Evolutionary conservation across 257 asterid species (phyloP).

Genomic region (Solanum rostratum): DNA sequence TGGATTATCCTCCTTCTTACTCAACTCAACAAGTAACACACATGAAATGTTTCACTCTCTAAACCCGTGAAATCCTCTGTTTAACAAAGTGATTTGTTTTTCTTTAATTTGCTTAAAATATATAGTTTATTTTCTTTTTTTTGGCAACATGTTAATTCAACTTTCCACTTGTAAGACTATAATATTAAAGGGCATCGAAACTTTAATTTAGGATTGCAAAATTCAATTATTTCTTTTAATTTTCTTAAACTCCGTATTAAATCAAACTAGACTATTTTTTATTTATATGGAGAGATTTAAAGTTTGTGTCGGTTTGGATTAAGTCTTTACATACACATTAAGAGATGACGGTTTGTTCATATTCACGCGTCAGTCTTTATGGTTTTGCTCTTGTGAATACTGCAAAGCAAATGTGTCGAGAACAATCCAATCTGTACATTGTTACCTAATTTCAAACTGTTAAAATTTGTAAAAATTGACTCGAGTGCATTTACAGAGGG

Average conservation of each 20-base stretch:
- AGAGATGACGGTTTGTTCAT: neutral
- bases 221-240: too few species aligned
- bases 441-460: neutral
- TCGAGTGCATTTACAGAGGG: neutral
- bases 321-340: neutral
- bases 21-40: neutral
- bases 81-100: too few species aligned
- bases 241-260: too few species aligned
- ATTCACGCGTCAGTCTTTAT: neutral
- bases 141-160: too few species aligned
- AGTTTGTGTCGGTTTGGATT: neutral
- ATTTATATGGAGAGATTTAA: too few species aligned
- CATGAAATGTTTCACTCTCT: neutral
- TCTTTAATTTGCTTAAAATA: too few species aligned
- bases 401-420: neutral
- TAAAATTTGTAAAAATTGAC: neutral
- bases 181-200: too few species aligned
- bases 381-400: neutral
- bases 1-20: neutral
- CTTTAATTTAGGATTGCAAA: too few species aligned
- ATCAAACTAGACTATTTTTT: too few species aligned
- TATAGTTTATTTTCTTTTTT: too few species aligned
- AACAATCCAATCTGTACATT: neutral
- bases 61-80: neutral
- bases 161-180: too few species aligned